Base-by-base conservation (phyloP, 305 asterid genomes). In the Lippia alba region DNA sequence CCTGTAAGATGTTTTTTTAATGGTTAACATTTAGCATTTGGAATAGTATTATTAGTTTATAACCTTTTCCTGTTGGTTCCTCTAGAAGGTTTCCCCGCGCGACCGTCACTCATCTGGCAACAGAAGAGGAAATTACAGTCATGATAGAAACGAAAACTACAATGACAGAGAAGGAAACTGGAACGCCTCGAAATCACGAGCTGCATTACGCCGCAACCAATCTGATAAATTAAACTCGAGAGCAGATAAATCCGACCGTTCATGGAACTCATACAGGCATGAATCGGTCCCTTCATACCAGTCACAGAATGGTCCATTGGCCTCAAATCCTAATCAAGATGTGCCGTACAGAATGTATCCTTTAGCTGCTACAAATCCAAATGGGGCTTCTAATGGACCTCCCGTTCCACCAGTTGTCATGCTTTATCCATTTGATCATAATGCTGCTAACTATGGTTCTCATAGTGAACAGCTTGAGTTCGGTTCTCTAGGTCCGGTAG, bases 381-480 rank as follows among this genome's bases (percentile, higher is more conserved):
- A 75, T 70, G 96, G 89, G 67, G 83, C 56, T 79, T 80, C 97
- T 15, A 87, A 90, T 75, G 97, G 96, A 24, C 87, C 97, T 61
- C 71, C 84, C 57, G 83, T 17, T 65, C 83, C 95, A 44, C 96
- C 94, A n/a, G 86, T 86, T 61, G 85, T 95, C 79, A 91, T 92
- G 95, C 48, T 90, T 54, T 90, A 92, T 83, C 99, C 99, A 17
- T 84, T 69, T 78, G 97, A 90, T 30, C 89, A 84, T 56, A 82
- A 75, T 77, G 76, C 82, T 64, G 15, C 66, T 44, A 44, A 44
- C 63, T 80, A 86, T 74, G 85, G 80, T 64, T 78, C 83, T 74
- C 91, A 78, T 66, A 81, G 83, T 69, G 99, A 95, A 63, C 98
- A 84, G 81, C 91, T 89, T 49, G 99, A 95, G 83, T 95, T 92